These are phyloP conservation scores for Isatis lusitanica DNA, from an alignment of 441 rosid genomes.

Conservation along the genomic window DNA sequence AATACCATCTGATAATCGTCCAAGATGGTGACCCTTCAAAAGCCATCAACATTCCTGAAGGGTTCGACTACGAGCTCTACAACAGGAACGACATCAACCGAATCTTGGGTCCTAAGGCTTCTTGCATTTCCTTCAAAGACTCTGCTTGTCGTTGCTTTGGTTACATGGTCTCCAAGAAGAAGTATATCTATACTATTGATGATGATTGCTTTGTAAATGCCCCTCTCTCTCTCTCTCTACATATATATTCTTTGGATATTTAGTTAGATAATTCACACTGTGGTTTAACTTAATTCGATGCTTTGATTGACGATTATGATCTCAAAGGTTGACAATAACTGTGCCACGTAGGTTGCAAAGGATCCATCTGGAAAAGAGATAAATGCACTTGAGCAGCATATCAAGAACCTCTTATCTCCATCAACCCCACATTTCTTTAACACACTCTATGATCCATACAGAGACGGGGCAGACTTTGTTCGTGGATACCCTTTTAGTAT, in stretches of 20 bases:
- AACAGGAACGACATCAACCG: constrained; percentile 55
- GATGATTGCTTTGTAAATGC: constrained; percentile 60
- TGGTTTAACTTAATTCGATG: background rate
- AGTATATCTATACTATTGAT: constrained; percentile 62
- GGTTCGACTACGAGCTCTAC: constrained; percentile 60
- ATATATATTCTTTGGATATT: background rate
- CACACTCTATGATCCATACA: constrained; percentile 63
- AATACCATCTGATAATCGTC: constrained; percentile 56
- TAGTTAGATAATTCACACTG: background rate
- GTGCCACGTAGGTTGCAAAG: constrained; percentile 40
- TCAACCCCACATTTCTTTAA: constrained; percentile 58
- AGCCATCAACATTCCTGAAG: constrained; percentile 51
- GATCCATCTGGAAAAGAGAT: constrained; percentile 57
- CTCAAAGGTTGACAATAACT: background rate
- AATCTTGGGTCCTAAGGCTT: constrained; percentile 59
- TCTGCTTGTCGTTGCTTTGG: constrained; percentile 71
- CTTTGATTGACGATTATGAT: background rate
- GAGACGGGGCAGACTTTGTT: constrained; percentile 62
- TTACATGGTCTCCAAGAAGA: constrained; percentile 64
- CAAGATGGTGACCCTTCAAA: constrained; percentile 64
- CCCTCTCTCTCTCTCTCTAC: background rate
- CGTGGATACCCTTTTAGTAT: constrained; percentile 65
- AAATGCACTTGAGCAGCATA: constrained; percentile 65
- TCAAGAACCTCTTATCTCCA: constrained; percentile 49
- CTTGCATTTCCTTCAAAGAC: constrained; percentile 67